Evolutionary conservation across 2,329 filamentous ascomycete genomes (phyloP).

Genomic region (Orbilia ellipsospora): DNA sequence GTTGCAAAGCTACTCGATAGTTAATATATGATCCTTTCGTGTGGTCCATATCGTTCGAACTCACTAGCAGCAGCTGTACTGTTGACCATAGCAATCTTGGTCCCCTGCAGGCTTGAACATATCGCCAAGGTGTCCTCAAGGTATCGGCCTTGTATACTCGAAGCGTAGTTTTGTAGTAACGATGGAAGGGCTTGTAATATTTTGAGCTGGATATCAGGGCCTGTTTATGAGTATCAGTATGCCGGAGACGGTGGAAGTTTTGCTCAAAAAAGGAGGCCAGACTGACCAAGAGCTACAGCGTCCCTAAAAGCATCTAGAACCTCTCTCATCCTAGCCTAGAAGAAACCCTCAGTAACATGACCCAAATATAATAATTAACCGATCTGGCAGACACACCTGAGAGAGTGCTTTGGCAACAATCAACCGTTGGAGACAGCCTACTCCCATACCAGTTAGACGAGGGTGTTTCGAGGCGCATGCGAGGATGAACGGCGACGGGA

Average conservation of each 20-base stretch:
- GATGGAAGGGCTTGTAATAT: conserved; percentile 92
- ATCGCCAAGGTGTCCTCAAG: conserved; percentile 86
- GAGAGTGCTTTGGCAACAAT: conserved; percentile 85
- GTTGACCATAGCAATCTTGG: conserved; percentile 92
- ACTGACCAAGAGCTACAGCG: conserved; percentile 68
- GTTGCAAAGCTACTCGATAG: conserved; percentile 73
- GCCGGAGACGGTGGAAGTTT: conserved; percentile 23
- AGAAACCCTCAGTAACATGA: too few species aligned
- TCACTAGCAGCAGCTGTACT: conserved; percentile 89
- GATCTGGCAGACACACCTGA: conserved; percentile 52
- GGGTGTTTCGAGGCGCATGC: conserved; percentile 90
- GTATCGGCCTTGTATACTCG: conserved; percentile 81
- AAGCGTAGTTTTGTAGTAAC: conserved; percentile 87
- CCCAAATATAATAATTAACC: background rate
- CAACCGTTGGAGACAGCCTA: conserved; percentile 87
- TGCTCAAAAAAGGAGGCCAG: background rate
- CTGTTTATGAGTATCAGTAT: conserved; percentile 61
- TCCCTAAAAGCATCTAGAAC: conserved; percentile 89
- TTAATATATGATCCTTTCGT: conserved; percentile 12
- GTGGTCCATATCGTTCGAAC: conserved; percentile 9
- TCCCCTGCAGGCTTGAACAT: conserved; percentile 88
- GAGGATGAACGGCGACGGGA: conserved; percentile 92
- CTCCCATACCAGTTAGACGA: conserved; percentile 87
- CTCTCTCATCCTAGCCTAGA: conserved; percentile 79
- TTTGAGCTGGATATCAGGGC: conserved; percentile 91